Conservation (phyloP, 768 basidiomycete genomes). For the Pleurotus giganteus region DNA sequence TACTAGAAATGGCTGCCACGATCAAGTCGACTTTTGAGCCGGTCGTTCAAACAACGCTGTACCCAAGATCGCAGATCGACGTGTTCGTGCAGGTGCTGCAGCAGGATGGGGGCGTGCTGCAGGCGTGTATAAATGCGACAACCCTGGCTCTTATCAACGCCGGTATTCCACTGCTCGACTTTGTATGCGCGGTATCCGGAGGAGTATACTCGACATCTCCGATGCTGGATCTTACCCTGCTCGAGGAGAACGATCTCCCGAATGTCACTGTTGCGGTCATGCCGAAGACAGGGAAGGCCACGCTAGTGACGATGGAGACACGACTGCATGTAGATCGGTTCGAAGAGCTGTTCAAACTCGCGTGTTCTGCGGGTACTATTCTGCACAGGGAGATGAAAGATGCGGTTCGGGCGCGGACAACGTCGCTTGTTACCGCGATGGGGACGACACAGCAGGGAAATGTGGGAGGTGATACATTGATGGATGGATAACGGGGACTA, state of each 20-base stretch:
- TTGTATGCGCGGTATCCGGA: slow-evolving; percentile 86
- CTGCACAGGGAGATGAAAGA: slow-evolving; percentile 83
- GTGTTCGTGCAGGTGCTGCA: slow-evolving; percentile 91
- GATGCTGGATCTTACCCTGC: slow-evolving; percentile 80
- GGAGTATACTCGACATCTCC: slow-evolving; percentile 82
- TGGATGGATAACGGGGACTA: slow-evolving; percentile 34
- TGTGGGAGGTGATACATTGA: slow-evolving; percentile 22
- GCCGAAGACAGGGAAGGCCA: slow-evolving; percentile 83
- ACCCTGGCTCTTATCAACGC: slow-evolving; percentile 89
- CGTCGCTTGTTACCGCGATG: slow-evolving; percentile 60
- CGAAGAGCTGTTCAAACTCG: slow-evolving; percentile 81
- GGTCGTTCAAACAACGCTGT: slow-evolving; percentile 85
- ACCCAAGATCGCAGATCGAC: slow-evolving; percentile 94
- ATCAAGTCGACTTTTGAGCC: slow-evolving; percentile 97
- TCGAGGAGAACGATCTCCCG: slow-evolving; percentile 92
- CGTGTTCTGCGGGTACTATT: slow-evolving; percentile 71
- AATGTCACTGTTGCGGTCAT: slow-evolving; percentile 86
- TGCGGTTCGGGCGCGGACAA: slow-evolving; percentile 65
- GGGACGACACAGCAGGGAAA: slow-evolving; percentile 38
- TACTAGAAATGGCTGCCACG: slow-evolving; percentile 81
- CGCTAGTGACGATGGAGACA: slow-evolving; percentile 91
- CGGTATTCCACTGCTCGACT: slow-evolving; percentile 88
- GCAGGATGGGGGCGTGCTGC: slow-evolving; percentile 89
- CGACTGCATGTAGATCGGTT: slow-evolving; percentile 91
- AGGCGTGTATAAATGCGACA: slow-evolving; percentile 91